A percentile compares a stretch with the other conserved stretches of the same genome.
phyloP scores from a whole-genome alignment of 768 basidiomycete genomes.

The Cystobasidium ongulense region DNA sequence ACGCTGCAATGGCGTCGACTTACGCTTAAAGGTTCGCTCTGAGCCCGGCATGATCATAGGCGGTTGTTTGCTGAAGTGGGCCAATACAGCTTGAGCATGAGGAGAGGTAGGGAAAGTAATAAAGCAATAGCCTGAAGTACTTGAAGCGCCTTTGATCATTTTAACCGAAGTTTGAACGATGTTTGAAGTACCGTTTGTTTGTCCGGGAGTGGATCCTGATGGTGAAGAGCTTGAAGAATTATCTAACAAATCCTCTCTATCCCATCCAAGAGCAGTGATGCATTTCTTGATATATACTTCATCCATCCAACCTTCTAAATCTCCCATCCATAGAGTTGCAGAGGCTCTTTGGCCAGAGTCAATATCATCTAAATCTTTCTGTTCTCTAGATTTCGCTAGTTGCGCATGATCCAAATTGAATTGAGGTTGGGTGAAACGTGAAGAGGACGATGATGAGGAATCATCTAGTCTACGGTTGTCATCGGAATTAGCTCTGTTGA shows the following conservation, averaged over 20 bases:
- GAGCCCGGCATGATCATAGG: constrained; percentile 73
- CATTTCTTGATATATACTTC: constrained; percentile 74
- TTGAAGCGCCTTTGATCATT: constrained; percentile 19
- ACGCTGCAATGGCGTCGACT: no score
- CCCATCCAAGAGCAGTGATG: constrained; percentile 19
- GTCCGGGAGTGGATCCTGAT: neutral
- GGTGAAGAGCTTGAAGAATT: neutral
- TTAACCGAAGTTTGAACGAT: constrained; percentile 56
- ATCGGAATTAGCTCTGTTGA: no score
- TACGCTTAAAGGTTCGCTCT: constrained; percentile 64
- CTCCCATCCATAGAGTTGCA: constrained; percentile 63
- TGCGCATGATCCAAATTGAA: constrained; percentile 30
- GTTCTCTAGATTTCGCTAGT: constrained; percentile 28
- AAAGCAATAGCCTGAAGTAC: constrained; percentile 78
- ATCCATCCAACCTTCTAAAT: constrained; percentile 94
- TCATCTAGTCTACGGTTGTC: constrained; percentile 45
- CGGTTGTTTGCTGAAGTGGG: constrained; percentile 53
- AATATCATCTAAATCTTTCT: constrained; percentile 25
- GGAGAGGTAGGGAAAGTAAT: constrained; percentile 69
- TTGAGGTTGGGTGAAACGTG: constrained; percentile 40
- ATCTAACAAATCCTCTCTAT: neutral
- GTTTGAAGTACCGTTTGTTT: neutral
- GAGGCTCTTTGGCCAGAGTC: constrained; percentile 34
- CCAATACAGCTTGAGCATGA: constrained; percentile 62
- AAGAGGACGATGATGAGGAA: constrained; percentile 87